A percentile compares a stretch with the other conserved stretches of the same genome.
Evolutionary conservation across 192 early-diverging fungal species (phyloP).

Genomic region (Coemansia sp.): DNA sequence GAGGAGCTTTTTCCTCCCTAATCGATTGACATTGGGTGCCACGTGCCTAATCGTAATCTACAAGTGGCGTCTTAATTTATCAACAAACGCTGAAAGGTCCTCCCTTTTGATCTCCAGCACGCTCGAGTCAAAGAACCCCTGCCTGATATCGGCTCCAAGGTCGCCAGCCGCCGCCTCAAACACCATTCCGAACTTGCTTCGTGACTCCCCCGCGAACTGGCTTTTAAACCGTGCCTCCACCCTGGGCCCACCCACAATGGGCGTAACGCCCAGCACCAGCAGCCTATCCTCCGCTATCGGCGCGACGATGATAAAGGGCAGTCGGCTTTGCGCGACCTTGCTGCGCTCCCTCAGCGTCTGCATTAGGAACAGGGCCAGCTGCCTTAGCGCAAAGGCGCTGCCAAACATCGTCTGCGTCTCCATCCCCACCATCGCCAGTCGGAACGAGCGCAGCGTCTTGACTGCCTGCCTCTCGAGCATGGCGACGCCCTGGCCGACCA

Average conservation of each 20-base stretch:
- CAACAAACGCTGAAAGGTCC: constrained; percentile 70
- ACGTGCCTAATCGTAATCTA: constrained; percentile 11
- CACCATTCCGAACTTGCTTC: constrained; percentile 70
- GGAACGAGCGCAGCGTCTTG: constrained; percentile 71
- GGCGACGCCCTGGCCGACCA: constrained; percentile 74
- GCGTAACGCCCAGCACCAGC: constrained; percentile 68
- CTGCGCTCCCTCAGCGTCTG: constrained; percentile 58
- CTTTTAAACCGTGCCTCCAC: constrained; percentile 48
- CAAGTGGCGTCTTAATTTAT: constrained; percentile 55
- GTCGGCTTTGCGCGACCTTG: constrained; percentile 14
- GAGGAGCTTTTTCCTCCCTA: background rate
- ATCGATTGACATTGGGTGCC: background rate
- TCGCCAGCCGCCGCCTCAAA: constrained; percentile 75
- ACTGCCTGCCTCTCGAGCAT: constrained; percentile 81
- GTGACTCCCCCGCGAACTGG: constrained; percentile 54
- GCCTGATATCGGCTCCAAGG: constrained; percentile 60
- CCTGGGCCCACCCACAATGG: constrained; percentile 52
- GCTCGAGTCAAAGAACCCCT: constrained; percentile 83
- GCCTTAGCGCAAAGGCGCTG: constrained; percentile 63
- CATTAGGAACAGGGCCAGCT: constrained; percentile 80
- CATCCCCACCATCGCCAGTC: constrained; percentile 67
- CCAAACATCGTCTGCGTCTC: constrained; percentile 43
- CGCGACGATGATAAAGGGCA: constrained; percentile 80
- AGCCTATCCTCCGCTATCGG: constrained; percentile 57
- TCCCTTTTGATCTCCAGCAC: constrained; percentile 71